These are phyloP conservation scores for Ceratorhiza oryzae-sativae DNA, from an alignment of 1,284 basidiomycete genomes.

Conservation along the genomic window DNA sequence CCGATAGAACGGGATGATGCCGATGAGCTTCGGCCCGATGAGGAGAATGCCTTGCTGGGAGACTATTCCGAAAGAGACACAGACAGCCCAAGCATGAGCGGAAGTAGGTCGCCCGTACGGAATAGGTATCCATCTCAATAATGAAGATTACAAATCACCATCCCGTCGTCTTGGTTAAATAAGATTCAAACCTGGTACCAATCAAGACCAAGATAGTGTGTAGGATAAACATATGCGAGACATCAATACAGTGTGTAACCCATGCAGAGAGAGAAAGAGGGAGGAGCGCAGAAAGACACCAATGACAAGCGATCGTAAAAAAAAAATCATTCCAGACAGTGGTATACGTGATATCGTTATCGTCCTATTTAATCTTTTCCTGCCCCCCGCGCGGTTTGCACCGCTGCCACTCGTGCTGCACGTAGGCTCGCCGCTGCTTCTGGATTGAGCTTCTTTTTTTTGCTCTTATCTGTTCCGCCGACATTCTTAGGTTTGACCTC, in stretches of 20 bases:
- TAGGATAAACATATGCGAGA: slow-evolving; percentile 39
- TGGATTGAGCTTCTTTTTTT: slow-evolving; percentile 38
- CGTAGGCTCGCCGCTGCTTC: slow-evolving; percentile 36
- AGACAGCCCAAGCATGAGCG: background rate
- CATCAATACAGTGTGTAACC: slow-evolving; percentile 36
- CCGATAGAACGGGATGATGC: background rate
- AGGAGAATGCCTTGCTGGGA: slow-evolving; percentile 13
- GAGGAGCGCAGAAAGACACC: no score
- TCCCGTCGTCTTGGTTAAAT: background rate
- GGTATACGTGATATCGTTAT: slow-evolving; percentile 15
- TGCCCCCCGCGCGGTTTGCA: slow-evolving; percentile 31
- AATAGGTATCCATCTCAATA: background rate
- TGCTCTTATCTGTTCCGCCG: slow-evolving; percentile 39
- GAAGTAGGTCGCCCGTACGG: background rate
- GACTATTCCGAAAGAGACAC: slow-evolving; percentile 13
- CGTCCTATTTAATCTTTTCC: slow-evolving; percentile 15
- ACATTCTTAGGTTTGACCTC: slow-evolving; percentile 35
- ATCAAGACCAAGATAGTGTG: slow-evolving; percentile 24
- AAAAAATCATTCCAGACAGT: slow-evolving; percentile 28
- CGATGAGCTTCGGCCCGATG: background rate
- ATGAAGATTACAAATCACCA: background rate
- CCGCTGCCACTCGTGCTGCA: slow-evolving; percentile 27
- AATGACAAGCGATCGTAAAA: no score
- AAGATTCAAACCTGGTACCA: background rate
- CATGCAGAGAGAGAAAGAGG: slow-evolving; percentile 12